Conservation (phyloP, 176 grass and related monocot genomes). For the Triticum timopheevii region DNA sequence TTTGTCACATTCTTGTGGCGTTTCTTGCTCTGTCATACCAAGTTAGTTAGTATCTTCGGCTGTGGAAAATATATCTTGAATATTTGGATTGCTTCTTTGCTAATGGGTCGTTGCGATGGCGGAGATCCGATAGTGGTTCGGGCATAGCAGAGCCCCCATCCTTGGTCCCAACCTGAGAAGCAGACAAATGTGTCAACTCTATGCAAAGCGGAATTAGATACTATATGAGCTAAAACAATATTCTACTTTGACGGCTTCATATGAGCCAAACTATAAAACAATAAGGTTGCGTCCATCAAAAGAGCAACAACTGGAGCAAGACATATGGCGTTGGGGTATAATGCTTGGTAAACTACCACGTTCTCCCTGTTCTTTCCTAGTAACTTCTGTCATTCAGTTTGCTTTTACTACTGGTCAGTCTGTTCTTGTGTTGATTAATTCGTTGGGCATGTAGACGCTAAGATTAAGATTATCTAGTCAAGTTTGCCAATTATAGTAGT, state of each 20-base stretch:
- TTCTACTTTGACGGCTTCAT: conserved; percentile 45
- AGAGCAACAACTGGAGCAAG: conserved; percentile 30
- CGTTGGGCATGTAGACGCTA: conserved; percentile 18
- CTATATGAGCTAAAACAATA: conserved; percentile 16
- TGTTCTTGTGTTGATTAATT: conserved; percentile 29
- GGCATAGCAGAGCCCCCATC: not conserved
- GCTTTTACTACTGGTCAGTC: not conserved
- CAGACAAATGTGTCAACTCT: conserved; percentile 48
- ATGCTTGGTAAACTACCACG: conserved; percentile 15
- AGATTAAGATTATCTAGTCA: not conserved
- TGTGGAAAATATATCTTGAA: not conserved
- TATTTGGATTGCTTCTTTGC: not conserved
- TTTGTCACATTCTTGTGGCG: conserved; percentile 9
- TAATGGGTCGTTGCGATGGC: conserved; percentile 15
- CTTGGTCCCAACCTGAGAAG: not conserved
- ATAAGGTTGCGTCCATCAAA: conserved; percentile 2
- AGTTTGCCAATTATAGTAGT: not conserved
- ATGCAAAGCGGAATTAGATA: conserved; percentile 33
- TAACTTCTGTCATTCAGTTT: conserved; percentile 18
- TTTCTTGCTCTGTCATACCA: not conserved
- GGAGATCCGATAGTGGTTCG: conserved; percentile 6
- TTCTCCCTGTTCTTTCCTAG: conserved; percentile 31
- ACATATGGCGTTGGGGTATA: conserved; percentile 17
- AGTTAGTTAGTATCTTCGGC: not conserved
- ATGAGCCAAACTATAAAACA: conserved; percentile 33